phyloP scores from a whole-genome alignment of 2,329 filamentous ascomycete species.

The Byssothecium circinans region DNA sequence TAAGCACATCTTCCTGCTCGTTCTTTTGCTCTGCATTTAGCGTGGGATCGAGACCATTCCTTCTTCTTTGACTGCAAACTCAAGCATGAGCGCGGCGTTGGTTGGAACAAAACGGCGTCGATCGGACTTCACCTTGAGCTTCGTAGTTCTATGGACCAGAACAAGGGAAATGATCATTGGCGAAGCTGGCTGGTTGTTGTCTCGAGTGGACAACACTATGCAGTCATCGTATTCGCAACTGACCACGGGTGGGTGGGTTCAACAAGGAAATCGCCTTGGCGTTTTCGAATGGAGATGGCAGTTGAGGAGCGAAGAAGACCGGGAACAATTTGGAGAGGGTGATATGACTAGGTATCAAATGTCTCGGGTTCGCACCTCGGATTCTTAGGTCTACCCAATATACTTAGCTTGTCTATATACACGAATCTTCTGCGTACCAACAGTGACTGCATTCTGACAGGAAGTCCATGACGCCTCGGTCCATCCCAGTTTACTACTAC shows the following conservation, averaged over 20 bases:
- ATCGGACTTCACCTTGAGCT: conserved; percentile 10
- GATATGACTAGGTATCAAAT: neutral
- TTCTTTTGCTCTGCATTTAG: conserved; percentile 37
- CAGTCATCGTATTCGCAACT: conserved; percentile 10
- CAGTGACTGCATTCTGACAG: neutral
- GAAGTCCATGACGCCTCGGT: no score
- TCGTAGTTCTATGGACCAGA: conserved; percentile 1
- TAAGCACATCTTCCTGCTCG: conserved; percentile 18
- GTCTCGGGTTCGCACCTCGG: neutral
- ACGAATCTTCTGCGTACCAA: neutral
- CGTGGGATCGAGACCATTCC: conserved; percentile 27
- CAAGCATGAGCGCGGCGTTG: conserved; percentile 45
- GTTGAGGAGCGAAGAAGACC: conserved; percentile 7
- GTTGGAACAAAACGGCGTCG: conserved; percentile 24
- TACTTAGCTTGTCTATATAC: neutral
- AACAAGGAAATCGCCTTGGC: conserved; percentile 16
- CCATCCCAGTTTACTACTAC: no score
- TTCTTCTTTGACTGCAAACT: conserved; percentile 21
- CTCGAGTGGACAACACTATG: neutral
- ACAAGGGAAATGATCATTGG: neutral
- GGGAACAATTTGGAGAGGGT: neutral
- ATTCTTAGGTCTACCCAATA: neutral
- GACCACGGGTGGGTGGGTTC: conserved; percentile 13
- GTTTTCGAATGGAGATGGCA: conserved; percentile 14
- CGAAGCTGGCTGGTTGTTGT: conserved; percentile 3